Conservation (phyloP, 352 stramenopile genomes). For the Pythium dissimile region DNA sequence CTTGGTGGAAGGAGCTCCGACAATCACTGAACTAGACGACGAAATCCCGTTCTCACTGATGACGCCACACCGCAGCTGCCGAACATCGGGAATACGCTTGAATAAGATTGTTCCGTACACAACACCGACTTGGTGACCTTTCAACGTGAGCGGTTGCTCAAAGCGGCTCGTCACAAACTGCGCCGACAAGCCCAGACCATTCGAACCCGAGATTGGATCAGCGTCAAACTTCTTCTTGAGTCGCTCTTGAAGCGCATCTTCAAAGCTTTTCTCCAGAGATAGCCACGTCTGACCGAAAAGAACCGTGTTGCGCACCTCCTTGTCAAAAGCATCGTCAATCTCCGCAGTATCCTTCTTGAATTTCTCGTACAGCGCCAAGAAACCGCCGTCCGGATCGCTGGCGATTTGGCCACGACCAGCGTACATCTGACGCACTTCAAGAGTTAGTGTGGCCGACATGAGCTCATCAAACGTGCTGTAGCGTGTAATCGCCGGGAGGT, state of each 20-base stretch:
- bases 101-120: conserved; percentile 88
- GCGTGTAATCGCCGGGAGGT: conserved; percentile 76
- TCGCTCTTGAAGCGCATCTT: conserved; percentile 84
- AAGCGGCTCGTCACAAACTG: conserved; percentile 84
- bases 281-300: conserved; percentile 88
- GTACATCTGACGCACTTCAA: conserved; percentile 81
- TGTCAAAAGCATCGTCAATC: conserved; percentile 60
- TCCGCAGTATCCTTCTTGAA: conserved; percentile 71
- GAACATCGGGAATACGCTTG: conserved; percentile 86
- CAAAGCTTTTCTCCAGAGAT: conserved; percentile 86
- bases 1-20: conserved; percentile 57
- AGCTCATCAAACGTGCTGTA: conserved; percentile 90
- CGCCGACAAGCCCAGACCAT: conserved; percentile 60
- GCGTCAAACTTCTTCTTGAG: conserved; percentile 76
- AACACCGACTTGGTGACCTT: conserved; percentile 83
- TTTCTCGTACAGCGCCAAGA: conserved; percentile 79
- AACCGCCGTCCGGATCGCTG: conserved; percentile 78
- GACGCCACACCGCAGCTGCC: conserved; percentile 80
- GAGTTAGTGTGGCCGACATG: conserved; percentile 85
- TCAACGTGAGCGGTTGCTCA: conserved; percentile 83
- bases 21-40: conserved; percentile 85
- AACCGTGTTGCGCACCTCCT: conserved; percentile 82
- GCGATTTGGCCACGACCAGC: conserved; percentile 83
- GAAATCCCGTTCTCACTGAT: conserved; percentile 88
- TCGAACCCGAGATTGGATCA: conserved; percentile 33